A percentile compares a stretch with the other conserved stretches of the same genome.
These are phyloP conservation scores for Diplodia scrobiculata DNA, from an alignment of 2,329 filamentous ascomycete genomes.

Conservation along the genomic window DNA sequence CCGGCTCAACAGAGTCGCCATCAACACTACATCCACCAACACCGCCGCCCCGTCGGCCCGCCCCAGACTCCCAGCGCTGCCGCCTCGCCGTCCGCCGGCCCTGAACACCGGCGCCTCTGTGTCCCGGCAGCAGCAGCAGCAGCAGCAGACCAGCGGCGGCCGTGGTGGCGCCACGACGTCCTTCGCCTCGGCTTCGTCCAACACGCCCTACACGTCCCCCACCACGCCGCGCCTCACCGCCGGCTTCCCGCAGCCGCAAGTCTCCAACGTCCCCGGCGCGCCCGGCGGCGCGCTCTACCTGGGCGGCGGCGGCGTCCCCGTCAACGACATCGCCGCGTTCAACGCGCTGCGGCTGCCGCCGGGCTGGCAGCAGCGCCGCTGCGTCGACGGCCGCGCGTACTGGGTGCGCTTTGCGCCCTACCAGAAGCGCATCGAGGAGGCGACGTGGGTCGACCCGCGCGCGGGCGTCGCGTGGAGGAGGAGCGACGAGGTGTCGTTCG, in stretches of 20 bases:
- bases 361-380: slow-evolving; percentile 12
- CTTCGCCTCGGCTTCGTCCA: no score
- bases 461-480: neutral
- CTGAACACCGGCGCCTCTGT: neutral
- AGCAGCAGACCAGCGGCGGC: neutral
- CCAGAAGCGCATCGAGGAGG: neutral
- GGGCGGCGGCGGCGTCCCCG: neutral
- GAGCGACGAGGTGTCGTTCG: neutral
- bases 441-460: slow-evolving; percentile 7
- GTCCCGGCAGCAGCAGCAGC: neutral
- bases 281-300: no score
- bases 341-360: neutral
- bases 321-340: neutral
- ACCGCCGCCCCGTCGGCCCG: neutral
- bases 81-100: neutral
- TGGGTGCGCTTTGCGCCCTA: neutral
- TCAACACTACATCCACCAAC: neutral
- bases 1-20: neutral
- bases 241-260: slow-evolving; percentile 1
- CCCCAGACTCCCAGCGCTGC: neutral
- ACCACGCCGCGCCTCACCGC: neutral
- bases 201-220: neutral
- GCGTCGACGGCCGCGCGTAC: slow-evolving; percentile 8
- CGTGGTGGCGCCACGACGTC: no score
- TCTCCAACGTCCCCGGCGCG: neutral